Evolutionary conservation across 208 protist genomes (phyloP).

Genomic region (Zelonia costaricensis): DNA sequence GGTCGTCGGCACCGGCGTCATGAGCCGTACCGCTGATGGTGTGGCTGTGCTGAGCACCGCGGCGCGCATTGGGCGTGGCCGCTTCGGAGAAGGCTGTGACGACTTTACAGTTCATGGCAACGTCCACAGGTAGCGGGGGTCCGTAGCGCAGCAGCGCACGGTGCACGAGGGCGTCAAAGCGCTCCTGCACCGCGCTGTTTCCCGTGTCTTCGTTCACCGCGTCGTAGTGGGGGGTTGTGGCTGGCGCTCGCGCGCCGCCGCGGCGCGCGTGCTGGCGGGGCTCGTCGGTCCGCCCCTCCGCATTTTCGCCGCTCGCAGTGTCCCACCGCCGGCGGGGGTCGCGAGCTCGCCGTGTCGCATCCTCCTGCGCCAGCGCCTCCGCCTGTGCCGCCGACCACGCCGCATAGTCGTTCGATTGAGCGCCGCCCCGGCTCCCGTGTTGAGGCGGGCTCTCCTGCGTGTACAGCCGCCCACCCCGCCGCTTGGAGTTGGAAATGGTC

Average conservation of each 20-base stretch:
- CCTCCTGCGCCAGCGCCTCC: slow-evolving; percentile 17
- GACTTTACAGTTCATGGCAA: slow-evolving; percentile 57
- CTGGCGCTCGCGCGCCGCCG: background rate
- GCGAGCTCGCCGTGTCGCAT: slow-evolving; percentile 2
- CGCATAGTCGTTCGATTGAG: background rate
- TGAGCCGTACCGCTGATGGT: slow-evolving; percentile 7
- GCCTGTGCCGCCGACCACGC: slow-evolving; percentile 15
- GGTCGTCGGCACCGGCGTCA: slow-evolving; percentile 35
- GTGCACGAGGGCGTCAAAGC: slow-evolving; percentile 69
- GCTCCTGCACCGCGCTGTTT: slow-evolving; percentile 60
- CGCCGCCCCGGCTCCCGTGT: background rate
- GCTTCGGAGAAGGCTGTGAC: slow-evolving; percentile 10
- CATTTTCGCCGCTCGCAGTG: background rate
- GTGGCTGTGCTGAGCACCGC: slow-evolving; percentile 20
- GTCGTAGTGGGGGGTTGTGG: slow-evolving; percentile 32
- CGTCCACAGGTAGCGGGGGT: slow-evolving; percentile 75
- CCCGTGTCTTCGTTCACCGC: slow-evolving; percentile 53
- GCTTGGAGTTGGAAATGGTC: slow-evolving; percentile 4
- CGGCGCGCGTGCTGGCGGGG: background rate
- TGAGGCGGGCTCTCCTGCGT: slow-evolving; percentile 8
- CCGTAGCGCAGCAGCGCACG: slow-evolving; percentile 70
- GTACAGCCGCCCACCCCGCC: background rate
- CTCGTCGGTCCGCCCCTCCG: too few species aligned
- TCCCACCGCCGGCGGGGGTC: slow-evolving; percentile 1
- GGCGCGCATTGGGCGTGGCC: background rate